Evolutionary conservation across 2,329 filamentous ascomycete species (phyloP), one percentile per base, ranked within the genome.

Genomic region (Aureobasidium melanogenum): DNA sequence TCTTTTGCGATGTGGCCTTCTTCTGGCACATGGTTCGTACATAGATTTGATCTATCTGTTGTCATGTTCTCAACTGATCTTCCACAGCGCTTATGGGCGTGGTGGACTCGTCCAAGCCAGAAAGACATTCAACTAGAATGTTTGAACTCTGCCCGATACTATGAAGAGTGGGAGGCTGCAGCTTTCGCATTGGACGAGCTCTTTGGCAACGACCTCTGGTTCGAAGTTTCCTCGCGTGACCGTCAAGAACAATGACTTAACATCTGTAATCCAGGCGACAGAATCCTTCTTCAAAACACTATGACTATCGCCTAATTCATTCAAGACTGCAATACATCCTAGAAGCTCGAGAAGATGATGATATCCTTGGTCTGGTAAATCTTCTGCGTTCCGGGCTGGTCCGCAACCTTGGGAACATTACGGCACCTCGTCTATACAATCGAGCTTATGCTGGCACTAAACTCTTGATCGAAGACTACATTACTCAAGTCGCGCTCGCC

Each of bases 351-450:
- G 85, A 89, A 67, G 81, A 85, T 47, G 84, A 85, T 65, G 87
- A 96, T 72, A 82, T 92, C 47, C 80, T 89, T 61, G 82, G 84
- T 17, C 79, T 96, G 8, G 85, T 91, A 63, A 91, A 91, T 69
- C 81, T 95, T 19, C 80, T 96, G 41, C 87, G 91, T 28, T 91
- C 89, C 15, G 91, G 83, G 12, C 74, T 84, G 38, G 79, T 96
- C 32, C 85, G 92, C 38, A 96, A 97, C 69, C 79, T 96, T n/a
- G 92, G 91, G 62, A 95, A 96, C 71, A 95, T 97, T 67, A 90
- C 89, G 0, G 84, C 87, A 1, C 85, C 89, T 2, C 86, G 86
- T 64, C 79, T 97, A 1, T 97, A 91, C 76, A 92, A 92, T 68
- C 83, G 87, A 62, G 88, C 90, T 14, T 94, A 94, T 70, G 88